Conservation (phyloP, 163 green algal genomes). For the Volvox carteri region DNA sequence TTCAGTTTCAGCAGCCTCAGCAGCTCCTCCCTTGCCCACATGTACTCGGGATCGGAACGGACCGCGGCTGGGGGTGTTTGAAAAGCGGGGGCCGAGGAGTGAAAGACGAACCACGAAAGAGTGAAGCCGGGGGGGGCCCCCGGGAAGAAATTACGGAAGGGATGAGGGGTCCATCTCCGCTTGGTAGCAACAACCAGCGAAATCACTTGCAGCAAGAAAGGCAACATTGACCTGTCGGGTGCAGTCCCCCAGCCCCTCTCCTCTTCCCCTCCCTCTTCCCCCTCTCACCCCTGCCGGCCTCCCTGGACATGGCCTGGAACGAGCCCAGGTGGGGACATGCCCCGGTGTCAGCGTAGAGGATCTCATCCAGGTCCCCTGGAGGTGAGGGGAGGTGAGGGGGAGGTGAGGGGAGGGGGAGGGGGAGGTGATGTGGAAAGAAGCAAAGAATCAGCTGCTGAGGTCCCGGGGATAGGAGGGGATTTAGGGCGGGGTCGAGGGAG, state of each 20-base stretch:
- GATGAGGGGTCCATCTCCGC: no score
- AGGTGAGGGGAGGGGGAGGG: not conserved
- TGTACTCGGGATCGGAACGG: constrained; percentile 23
- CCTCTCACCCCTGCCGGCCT: constrained; percentile 13
- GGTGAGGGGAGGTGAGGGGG: constrained; percentile 28
- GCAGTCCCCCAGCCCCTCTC: not conserved
- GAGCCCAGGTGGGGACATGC: constrained; percentile 38
- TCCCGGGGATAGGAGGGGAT: no score
- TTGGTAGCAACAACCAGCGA: no score
- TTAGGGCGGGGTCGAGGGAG: no score
- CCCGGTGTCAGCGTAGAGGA: constrained; percentile 72
- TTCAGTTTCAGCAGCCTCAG: constrained; percentile 16
- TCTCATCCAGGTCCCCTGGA: constrained; percentile 76
- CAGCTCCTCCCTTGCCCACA: not conserved
- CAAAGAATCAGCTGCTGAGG: no score
- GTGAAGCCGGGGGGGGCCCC: not conserved
- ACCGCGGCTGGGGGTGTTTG: constrained; percentile 50
- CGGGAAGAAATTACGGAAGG: not conserved
- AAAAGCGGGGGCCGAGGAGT: not conserved
- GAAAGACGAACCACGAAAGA: not conserved
- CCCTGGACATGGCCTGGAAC: constrained; percentile 38
- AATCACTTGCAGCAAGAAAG: no score
- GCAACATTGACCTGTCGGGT: no score
- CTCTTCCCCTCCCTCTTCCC: not conserved
- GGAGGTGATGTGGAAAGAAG: not conserved